These are phyloP conservation scores for Megacollybia platyphylla DNA, from an alignment of 1,284 basidiomycete species.

Conservation along the genomic window DNA sequence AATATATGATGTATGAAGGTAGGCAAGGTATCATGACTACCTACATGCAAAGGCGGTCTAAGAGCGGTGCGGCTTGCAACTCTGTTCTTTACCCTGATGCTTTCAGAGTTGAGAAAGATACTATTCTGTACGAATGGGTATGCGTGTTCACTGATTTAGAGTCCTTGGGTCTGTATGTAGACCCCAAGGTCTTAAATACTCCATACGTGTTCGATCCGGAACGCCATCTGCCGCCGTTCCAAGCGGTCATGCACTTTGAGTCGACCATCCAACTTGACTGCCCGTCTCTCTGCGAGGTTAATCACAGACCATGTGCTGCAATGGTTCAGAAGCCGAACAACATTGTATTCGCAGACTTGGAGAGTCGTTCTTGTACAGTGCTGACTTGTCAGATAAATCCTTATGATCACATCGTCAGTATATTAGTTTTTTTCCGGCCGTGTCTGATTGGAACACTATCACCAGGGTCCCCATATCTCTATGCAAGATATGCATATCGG, in stretches of 20 bases:
- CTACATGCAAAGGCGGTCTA: background rate
- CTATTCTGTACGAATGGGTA: background rate
- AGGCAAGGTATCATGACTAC: slow-evolving; percentile 41
- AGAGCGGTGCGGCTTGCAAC: background rate
- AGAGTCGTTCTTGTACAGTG: background rate
- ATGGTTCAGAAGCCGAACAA: background rate
- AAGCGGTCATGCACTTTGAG: background rate
- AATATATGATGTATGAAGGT: slow-evolving; percentile 39
- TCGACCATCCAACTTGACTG: background rate
- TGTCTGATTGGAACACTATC: background rate
- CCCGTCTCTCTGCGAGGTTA: background rate
- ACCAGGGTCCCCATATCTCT: background rate
- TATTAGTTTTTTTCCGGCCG: background rate
- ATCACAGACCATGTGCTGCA: background rate
- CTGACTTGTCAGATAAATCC: background rate
- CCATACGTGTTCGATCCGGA: background rate
- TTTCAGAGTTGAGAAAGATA: background rate
- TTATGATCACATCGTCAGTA: background rate
- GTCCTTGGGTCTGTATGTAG: background rate
- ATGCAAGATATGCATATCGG: background rate
- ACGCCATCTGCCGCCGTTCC: background rate
- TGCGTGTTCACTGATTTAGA: background rate
- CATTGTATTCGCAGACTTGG: background rate
- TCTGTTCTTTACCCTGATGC: background rate
- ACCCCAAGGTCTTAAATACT: background rate